phyloP scores from a whole-genome alignment of 2,329 filamentous ascomycete species.

The Aspergillus clavatus region DNA sequence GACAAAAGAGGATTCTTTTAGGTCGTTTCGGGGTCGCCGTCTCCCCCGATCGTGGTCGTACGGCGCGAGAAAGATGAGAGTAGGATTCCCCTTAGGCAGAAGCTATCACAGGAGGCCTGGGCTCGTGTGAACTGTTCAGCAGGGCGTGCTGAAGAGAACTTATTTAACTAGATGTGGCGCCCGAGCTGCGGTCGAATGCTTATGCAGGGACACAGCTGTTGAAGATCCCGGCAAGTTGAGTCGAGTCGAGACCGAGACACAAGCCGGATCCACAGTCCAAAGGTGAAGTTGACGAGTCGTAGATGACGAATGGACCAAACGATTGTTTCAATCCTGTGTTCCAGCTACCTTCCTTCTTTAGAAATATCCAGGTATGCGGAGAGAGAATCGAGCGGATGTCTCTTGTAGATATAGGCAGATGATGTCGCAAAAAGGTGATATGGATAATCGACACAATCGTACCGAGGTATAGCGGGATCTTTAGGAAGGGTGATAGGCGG shows the following conservation, averaged over 20 bases:
- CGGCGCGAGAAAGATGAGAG: conserved; percentile 31
- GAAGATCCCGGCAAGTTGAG: neutral
- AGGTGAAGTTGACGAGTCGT: too few relatives aligned
- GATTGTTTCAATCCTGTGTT: neutral
- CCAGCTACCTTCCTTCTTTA: neutral
- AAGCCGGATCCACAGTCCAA: neutral
- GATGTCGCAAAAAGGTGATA: conserved; percentile 14
- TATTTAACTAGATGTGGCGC: conserved; percentile 17
- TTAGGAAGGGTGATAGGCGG: too few relatives aligned
- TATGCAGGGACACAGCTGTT: neutral
- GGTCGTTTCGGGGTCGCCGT: conserved; percentile 38
- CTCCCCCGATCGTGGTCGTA: conserved; percentile 41
- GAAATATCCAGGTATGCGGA: conserved; percentile 4
- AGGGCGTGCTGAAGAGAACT: conserved; percentile 14
- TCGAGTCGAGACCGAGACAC: neutral
- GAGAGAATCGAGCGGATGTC: conserved; percentile 16
- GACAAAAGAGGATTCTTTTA: conserved; percentile 11
- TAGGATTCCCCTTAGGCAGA: conserved; percentile 17
- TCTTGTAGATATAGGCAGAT: conserved; percentile 15
- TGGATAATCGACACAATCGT: conserved; percentile 1
- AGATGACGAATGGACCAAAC: neutral
- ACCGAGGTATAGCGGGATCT: conserved; percentile 1
- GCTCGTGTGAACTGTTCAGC: conserved; percentile 14
- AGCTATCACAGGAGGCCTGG: conserved; percentile 6
- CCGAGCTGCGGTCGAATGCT: conserved; percentile 16